Base-by-base conservation (phyloP, 2,329 filamentous ascomycete species). In the Colletotrichum theobromicola region DNA sequence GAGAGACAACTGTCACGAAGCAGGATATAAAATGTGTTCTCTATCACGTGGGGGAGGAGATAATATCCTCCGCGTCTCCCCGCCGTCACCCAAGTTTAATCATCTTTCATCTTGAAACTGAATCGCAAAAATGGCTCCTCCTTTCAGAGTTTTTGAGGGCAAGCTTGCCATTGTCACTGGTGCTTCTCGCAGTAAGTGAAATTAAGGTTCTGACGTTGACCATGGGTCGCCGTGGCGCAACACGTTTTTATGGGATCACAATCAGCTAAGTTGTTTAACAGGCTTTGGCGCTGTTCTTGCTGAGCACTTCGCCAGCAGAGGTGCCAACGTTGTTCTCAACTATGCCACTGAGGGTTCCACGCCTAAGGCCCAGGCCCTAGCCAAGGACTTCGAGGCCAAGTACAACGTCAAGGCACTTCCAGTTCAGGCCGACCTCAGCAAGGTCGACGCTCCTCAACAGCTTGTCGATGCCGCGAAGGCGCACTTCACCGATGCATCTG, bases 161-260 rank as follows among this genome's bases (percentile, higher is more conserved):
- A 95, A 95, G 83, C 87, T 96, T 67, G 94, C 90, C 70, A 92
- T 97, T 77, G 88, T 97, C 58, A 97, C 94, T 2, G 95, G 95
- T 74, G 93, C 92, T 72, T 95, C 94, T 71, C 87, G 95, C 87
- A 94, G 94, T 94, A 87, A 75, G 79, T 69, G 24, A 7, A 42
- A 42, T 37, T 62, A 24, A 28, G 30, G 37, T 68, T 42, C 30
- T n/a, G 57, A 35, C 18, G 32, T 16, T 30, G 69, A n/a, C 37
- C 24, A 12, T 7, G n/a, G 18, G 18, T 66, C 28, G 58, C 62
- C 32, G 37, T 46, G 67, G 80, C 37, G 60, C 10, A 64, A n/a
- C 9, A 15, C 18, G 62, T 28, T 28, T 15, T 18, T 34, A 21
- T 26, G 16, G 46, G 7, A 34, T 55, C 15, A 28, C 3, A 42